Conservation (phyloP, 2,329 filamentous ascomycete species). For the Leptographium lundbergii region DNA sequence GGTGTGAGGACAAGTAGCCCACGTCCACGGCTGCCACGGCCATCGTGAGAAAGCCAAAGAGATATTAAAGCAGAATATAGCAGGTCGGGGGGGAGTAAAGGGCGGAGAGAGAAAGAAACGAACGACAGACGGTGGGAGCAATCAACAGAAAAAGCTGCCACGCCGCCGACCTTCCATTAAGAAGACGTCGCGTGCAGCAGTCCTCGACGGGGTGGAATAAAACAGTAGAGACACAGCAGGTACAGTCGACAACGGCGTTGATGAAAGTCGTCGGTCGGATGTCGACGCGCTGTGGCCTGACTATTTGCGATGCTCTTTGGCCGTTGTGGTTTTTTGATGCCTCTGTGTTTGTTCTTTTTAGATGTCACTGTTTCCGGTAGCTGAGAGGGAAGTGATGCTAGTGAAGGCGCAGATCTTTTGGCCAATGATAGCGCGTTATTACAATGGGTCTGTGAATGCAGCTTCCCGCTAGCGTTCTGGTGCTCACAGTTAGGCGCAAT, state of each 20-base stretch:
- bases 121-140: neutral
- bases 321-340: neutral
- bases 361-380: constrained; percentile 9
- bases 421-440: constrained; percentile 9
- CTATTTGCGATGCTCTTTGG: neutral
- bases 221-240: neutral
- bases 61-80: neutral
- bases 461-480: neutral
- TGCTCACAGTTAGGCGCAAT: neutral
- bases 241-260: neutral
- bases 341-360: constrained; percentile 8
- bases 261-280: neutral
- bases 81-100: neutral
- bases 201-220: neutral
- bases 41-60: constrained; percentile 26
- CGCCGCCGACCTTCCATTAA: constrained; percentile 7
- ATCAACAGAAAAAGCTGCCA: neutral
- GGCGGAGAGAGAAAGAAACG: neutral
- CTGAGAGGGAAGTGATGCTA: constrained; percentile 2
- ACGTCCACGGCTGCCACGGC: constrained; percentile 51
- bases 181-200: neutral
- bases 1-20: constrained; percentile 60
- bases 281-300: neutral
- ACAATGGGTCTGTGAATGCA: neutral
- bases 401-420: neutral